Evolutionary conservation across 2,329 filamentous ascomycete genomes (phyloP).

Genomic region (Sphaerostilbella broomeana): DNA sequence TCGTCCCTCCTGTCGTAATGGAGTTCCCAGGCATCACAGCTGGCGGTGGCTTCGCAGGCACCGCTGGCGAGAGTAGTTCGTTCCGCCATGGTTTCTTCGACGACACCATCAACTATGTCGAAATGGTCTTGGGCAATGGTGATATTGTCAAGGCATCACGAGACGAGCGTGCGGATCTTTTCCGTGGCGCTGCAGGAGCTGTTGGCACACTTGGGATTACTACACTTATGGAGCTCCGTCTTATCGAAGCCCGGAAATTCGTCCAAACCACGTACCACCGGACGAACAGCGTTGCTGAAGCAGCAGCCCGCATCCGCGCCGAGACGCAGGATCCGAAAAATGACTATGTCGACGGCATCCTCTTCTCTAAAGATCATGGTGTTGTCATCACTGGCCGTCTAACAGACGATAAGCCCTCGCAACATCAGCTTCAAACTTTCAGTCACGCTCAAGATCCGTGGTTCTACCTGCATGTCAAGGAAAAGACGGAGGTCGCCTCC

Average conservation of each 20-base stretch:
- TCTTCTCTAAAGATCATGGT: conserved; percentile 55
- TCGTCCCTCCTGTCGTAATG: conserved; percentile 67
- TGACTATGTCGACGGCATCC: conserved; percentile 70
- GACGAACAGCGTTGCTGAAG: conserved; percentile 40
- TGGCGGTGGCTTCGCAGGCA: conserved; percentile 65
- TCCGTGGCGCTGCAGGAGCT: conserved; percentile 58
- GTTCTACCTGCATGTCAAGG: conserved; percentile 67
- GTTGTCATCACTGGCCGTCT: conserved; percentile 61
- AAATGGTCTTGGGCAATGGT: conserved; percentile 64
- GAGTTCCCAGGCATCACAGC: conserved; percentile 72
- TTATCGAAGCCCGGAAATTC: conserved; percentile 53
- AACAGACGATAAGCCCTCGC: conserved; percentile 44
- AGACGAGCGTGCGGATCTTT: conserved; percentile 46
- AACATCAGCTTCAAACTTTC: conserved; percentile 44
- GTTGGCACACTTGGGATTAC: conserved; percentile 63
- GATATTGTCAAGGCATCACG: conserved; percentile 50
- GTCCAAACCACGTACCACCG: conserved; percentile 59
- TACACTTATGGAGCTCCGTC: conserved; percentile 58
- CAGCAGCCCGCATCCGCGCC: conserved; percentile 42
- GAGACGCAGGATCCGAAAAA: conserved; percentile 38
- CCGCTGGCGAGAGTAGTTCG: conserved; percentile 62
- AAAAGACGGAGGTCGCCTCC: conserved; percentile 30
- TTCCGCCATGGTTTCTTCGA: conserved; percentile 70
- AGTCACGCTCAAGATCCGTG: conserved; percentile 60
- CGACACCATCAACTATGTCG: conserved; percentile 54